Conservation (phyloP, 2,329 filamentous ascomycete species). For the Emmonsiellopsis sp. region DNA sequence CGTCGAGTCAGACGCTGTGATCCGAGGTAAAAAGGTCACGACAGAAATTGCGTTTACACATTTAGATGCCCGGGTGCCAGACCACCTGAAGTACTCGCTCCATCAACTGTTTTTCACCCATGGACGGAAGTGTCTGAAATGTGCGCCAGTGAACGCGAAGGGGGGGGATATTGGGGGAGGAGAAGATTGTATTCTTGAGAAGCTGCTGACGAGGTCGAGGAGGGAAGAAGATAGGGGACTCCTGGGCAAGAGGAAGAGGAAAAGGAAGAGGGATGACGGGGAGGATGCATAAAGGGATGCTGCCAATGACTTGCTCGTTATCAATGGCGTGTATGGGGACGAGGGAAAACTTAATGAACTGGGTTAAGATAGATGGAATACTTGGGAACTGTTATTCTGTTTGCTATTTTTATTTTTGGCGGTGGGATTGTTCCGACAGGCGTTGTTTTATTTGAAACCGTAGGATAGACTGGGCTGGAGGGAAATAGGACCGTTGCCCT, state of each 20-base stretch:
- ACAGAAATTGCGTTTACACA: slow-evolving; percentile 44
- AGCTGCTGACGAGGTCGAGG: slow-evolving; percentile 40
- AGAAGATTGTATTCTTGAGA: slow-evolving; percentile 56
- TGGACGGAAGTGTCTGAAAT: slow-evolving; percentile 52
- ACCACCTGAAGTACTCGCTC: slow-evolving; percentile 53
- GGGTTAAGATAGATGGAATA: too few species aligned
- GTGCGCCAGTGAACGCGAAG: slow-evolving; percentile 51
- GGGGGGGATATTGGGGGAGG: slow-evolving; percentile 52
- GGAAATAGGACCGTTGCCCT: too few species aligned
- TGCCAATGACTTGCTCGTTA: too few species aligned
- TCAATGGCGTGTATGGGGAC: too few species aligned
- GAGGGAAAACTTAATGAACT: too few species aligned
- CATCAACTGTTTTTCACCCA: slow-evolving; percentile 54
- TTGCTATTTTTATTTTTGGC: too few species aligned
- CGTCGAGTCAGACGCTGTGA: not conserved
- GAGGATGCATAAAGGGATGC: not conserved
- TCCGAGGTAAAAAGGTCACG: slow-evolving; percentile 15
- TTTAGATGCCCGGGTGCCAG: slow-evolving; percentile 51
- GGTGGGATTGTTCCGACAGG: too few species aligned
- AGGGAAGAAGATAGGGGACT: slow-evolving; percentile 39
- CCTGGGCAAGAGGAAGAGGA: slow-evolving; percentile 7
- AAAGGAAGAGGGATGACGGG: not conserved
- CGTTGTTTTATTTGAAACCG: too few species aligned
- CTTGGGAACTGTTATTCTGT: too few species aligned
- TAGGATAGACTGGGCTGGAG: too few species aligned